Evolutionary conservation across 148 eudicot species (phyloP).

Genomic region (Spergularia bocconei): DNA sequence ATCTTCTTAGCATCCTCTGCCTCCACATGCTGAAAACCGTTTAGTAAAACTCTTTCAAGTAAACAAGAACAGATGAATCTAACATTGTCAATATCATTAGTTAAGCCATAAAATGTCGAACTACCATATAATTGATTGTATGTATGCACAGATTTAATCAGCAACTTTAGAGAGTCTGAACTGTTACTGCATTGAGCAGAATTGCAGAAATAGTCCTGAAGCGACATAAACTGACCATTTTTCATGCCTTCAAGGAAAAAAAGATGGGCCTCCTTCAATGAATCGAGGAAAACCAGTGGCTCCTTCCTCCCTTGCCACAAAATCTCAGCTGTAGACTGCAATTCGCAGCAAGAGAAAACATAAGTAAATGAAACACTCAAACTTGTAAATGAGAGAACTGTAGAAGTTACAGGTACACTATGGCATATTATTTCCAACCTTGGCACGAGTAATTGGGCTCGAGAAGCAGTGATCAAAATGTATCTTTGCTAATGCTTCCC

Average conservation of each 20-base stretch:
- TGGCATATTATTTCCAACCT: slow-evolving; percentile 39
- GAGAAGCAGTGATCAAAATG: slow-evolving; percentile 68
- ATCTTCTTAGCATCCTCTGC: slow-evolving; percentile 66
- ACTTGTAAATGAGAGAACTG: background rate
- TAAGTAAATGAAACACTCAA: no score
- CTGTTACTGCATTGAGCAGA: background rate
- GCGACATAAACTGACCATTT: slow-evolving; percentile 52
- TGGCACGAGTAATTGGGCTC: slow-evolving; percentile 78
- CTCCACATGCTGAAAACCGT: slow-evolving; percentile 60
- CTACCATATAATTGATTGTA: background rate
- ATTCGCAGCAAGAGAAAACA: background rate
- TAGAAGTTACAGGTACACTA: background rate
- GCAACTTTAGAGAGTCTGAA: background rate
- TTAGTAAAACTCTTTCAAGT: slow-evolving; percentile 22
- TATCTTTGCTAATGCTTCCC: slow-evolving; percentile 50
- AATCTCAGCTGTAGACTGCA: slow-evolving; percentile 71
- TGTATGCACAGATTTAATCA: background rate
- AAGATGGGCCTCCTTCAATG: slow-evolving; percentile 69
- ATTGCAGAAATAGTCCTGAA: background rate
- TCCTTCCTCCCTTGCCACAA: slow-evolving; percentile 63
- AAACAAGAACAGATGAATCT: background rate
- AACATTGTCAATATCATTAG: background rate
- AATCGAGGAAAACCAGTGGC: slow-evolving; percentile 60
- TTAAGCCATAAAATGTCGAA: no score
- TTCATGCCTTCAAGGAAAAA: slow-evolving; percentile 66